Base-by-base conservation (phyloP, 2,329 filamentous ascomycete species). In the Fusarium cyanostomum region DNA sequence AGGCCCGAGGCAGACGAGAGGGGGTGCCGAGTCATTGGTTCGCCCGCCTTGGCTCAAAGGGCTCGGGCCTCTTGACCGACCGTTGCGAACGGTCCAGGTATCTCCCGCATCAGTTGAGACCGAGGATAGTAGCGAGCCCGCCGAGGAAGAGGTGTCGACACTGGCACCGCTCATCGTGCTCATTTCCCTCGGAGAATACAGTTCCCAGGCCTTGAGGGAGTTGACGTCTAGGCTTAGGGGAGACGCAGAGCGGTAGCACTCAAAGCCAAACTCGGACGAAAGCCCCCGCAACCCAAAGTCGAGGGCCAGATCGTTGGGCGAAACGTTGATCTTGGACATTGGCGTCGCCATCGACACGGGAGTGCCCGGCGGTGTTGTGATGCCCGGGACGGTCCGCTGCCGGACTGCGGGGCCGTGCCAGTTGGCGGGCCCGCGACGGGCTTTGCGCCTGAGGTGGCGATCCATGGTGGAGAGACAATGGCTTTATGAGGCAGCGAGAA, bases 51-150 rank as follows among this genome's bases (percentile, higher is more conserved):
- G 39, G 30, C 51, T 56, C 34, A 66, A 52, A 5, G 72, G 72
- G 50, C 72, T 75, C 0, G 68, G 68, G 2, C 62, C 67, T n/a
- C 64, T 62, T 3, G 72, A 71, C 18, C 26, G 50, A 42, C 30
- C 49, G 43, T 37, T 66, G 11, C 54, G 49, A 11, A 59, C 41
- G 8, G 56, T 68, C 11, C 69, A 37, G 33, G 64, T 51, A 39
- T 74, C 72, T 15, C 67, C 63, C 1, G 55, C 35, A 7, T 75
- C 74, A 5, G 72, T 74, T n/a, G 68, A 68, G 1, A 73, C 57
- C 2, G 74, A 70, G 0, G 75, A 77, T 7, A 72, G 34, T 3
- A 71, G 65, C 4, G 73, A 75, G 9, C 71, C 70, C 4, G 66
- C 63, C 5, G 75, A 75, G 1, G 73, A 75, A 2, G 68, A 65